Evolutionary conservation across 2,329 filamentous ascomycete species (phyloP).

Genomic region (Aspergillus unguis): DNA sequence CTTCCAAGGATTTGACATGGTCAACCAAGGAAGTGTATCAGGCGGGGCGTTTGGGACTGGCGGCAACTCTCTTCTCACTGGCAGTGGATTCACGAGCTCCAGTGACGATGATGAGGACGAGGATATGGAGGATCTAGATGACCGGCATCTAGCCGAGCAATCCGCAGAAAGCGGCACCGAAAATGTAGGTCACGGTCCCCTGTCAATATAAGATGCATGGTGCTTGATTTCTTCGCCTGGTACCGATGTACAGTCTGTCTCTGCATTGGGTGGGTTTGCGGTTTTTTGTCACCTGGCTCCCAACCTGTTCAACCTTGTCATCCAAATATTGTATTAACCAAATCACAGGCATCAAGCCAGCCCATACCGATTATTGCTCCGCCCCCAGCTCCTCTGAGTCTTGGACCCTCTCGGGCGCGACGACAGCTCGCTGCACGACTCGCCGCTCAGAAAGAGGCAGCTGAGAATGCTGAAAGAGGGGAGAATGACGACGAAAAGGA

Average conservation of each 20-base stretch:
- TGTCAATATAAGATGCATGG: constrained; percentile 60
- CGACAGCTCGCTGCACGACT: constrained; percentile 87
- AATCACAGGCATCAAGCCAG: constrained; percentile 34
- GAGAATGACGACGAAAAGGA: constrained; percentile 18
- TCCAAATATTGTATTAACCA: neutral
- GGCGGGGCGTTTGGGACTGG: constrained; percentile 70
- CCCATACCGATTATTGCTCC: constrained; percentile 45
- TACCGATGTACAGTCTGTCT: neutral
- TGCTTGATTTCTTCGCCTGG: constrained; percentile 36
- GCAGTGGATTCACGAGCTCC: constrained; percentile 89
- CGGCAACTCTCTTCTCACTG: constrained; percentile 70
- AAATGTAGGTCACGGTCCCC: constrained; percentile 64
- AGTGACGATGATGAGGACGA: constrained; percentile 97
- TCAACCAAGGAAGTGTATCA: constrained; percentile 62
- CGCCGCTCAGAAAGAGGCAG: constrained; percentile 65
- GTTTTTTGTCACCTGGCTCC: constrained; percentile 5
- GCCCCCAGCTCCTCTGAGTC: constrained; percentile 76
- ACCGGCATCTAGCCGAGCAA: constrained; percentile 43
- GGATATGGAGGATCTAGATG: constrained; percentile 69
- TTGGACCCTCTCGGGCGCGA: constrained; percentile 80
- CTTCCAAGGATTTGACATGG: constrained; percentile 64
- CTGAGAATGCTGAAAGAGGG: constrained; percentile 38
- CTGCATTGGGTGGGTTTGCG: constrained; percentile 9
- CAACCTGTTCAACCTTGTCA: no score
- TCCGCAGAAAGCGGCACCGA: constrained; percentile 53